Evolutionary conservation across 2,329 filamentous ascomycete species (phyloP), one percentile per base, ranked within the genome.

Genomic region (Colletotrichum limetticola): DNA sequence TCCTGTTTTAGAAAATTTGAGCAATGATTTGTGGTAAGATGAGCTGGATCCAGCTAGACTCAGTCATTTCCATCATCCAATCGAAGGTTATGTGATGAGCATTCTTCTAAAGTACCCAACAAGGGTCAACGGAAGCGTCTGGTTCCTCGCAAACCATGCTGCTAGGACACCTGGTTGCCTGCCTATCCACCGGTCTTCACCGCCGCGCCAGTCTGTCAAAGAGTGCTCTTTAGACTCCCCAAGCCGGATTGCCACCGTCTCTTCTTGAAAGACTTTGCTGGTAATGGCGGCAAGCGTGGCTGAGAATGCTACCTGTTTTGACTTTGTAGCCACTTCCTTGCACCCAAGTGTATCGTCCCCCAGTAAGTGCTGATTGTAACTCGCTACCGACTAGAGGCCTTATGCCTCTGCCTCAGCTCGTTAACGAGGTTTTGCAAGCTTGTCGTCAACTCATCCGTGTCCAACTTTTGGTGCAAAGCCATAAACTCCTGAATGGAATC

Each of bases 401-500:
- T 61, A 42, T 58, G 26, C 37, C 59, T 72, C 16, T 68, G 71
- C 37, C 59, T 67, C 49, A 85, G 79, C 60, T 84, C 82, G 52
- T 79, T 79, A 46, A 84, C 80, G 11, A 85, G 78, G 42, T 78
- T 75, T 72, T 85, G 83, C 26, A 79, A 77, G 67, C 70, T 79
- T 74, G 49, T 79, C 71, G 59, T 77, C 74, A 80, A 82, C 79
- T 78, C 85, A 76, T 76, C 76, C 64, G 83, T 85, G 67, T 89
- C 86, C 67, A 88, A 85, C 68, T 82, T 84, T 75, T 85, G 84
- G 71, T 89, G 85, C 76, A 90, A 83, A 16, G 81, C 80, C 73
- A 88, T 86, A 72, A 91, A 91, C 71, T 90, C 87, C 42, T 85
- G 84, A 66, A 91, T 87, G 8, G 88, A 89, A 68, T 84, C 84